These are phyloP conservation scores for Pyrenopolyporus hunteri DNA, from an alignment of 495 filamentous ascomycete genomes.

Conservation along the genomic window DNA sequence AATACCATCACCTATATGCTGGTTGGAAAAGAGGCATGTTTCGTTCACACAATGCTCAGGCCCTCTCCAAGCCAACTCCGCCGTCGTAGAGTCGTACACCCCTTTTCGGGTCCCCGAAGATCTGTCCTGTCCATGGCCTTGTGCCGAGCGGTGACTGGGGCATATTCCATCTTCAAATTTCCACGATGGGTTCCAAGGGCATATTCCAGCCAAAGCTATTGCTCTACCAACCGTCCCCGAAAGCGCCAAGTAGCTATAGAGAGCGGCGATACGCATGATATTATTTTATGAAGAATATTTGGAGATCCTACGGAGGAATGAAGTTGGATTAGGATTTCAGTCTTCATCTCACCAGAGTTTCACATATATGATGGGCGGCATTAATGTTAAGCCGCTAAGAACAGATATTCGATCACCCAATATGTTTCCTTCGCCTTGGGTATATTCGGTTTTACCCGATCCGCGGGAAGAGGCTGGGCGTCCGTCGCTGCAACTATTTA, in stretches of 20 bases:
- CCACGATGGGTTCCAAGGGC: slow-evolving; percentile 11
- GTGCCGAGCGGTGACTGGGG: neutral
- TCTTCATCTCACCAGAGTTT: neutral
- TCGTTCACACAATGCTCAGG: slow-evolving; percentile 46
- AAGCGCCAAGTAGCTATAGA: slow-evolving; percentile 3
- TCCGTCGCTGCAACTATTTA: neutral
- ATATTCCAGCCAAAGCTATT: neutral
- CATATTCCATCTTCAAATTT: neutral
- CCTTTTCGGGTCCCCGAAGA: neutral
- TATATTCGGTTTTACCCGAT: neutral
- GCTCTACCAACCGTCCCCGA: neutral
- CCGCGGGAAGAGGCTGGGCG: neutral
- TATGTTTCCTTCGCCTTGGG: neutral
- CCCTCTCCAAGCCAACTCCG: slow-evolving; percentile 39
- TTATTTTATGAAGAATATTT: neutral
- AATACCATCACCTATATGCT: slow-evolving; percentile 37
- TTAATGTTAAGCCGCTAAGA: neutral
- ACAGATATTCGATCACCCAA: neutral
- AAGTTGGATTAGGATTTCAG: neutral
- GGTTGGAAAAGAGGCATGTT: slow-evolving; percentile 47
- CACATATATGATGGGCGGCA: neutral
- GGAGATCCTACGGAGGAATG: neutral
- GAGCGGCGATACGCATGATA: slow-evolving; percentile 5
- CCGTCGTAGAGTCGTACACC: neutral
- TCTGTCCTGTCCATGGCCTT: neutral